Evolutionary conservation across 2,329 filamentous ascomycete genomes (phyloP), one percentile per base, ranked within the genome.

Genomic region (Lachnellula hyalina): DNA sequence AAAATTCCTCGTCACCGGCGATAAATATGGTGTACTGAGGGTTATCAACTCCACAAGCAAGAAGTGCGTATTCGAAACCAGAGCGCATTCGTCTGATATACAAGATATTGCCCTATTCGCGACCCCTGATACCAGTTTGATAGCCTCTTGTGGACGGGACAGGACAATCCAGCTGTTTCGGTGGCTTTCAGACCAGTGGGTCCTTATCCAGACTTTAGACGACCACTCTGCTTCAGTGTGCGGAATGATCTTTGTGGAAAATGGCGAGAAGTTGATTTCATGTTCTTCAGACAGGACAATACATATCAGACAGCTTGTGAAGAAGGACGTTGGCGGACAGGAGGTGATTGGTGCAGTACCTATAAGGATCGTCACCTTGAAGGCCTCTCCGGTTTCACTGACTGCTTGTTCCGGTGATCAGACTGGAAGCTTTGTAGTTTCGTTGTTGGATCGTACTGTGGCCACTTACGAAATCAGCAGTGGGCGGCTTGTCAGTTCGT

Each of bases 161-260:
- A 86, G 94, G 49, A 96, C 88, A n/a, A 83, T 93, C 1, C 94
- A 99, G 69, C 75, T 99, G n/a, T 97, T 96, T 68, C 76, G 78
- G 25, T 77, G 77, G 23, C 73, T 74, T 1, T 75, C 72, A 12
- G 79, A 83, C 2, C 73, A 72, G 2, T 87, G 95, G 70, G 82
- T 88, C 55, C 81, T 96, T 54, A 82, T 96, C 50, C 94, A 99
- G 70, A 99, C 94, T 0, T 81, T 97, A 67, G 85, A 89, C 53
- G 93, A 99, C 63, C 96, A 97, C 71, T 85, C 91, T 32, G 90
- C 91, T 21, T 89, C 89, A 60, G 92, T 99, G 81, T 52, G 85
- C 86, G 67, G 78, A 78, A 74, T 96, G 28, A 77, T 92, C 8
- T 90, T 95, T 55, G 82, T 87, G 2, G 80, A 86, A 42, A 82